These are phyloP conservation scores for Marasmius fiardii DNA, from an alignment of 1,284 basidiomycete genomes.

Conservation along the genomic window DNA sequence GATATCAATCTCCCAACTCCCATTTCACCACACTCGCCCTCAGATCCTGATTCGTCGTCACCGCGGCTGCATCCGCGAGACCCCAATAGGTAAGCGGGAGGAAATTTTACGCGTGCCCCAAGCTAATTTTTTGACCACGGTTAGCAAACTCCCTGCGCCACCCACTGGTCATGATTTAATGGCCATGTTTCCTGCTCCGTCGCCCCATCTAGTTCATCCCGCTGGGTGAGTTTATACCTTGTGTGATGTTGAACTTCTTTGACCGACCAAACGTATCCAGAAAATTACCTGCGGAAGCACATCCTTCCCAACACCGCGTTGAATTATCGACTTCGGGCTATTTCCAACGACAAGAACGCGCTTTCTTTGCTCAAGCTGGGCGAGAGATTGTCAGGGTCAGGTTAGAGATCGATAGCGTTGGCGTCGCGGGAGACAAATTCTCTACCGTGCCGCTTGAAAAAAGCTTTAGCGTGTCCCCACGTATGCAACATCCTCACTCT, in stretches of 20 bases:
- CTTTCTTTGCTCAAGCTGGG: slow-evolving; percentile 71
- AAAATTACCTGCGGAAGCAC: slow-evolving; percentile 26
- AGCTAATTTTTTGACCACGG: slow-evolving; percentile 24
- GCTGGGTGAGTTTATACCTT: background rate
- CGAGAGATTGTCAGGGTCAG: slow-evolving; percentile 71
- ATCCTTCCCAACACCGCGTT: slow-evolving; percentile 25
- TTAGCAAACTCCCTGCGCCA: slow-evolving; percentile 63
- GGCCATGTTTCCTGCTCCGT: slow-evolving; percentile 70
- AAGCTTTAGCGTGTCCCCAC: slow-evolving; percentile 5
- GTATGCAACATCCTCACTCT: slow-evolving; percentile 8
- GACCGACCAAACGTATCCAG: background rate
- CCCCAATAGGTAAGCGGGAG: background rate
- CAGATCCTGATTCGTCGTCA: background rate
- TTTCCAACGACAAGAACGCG: slow-evolving; percentile 69
- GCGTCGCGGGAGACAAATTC: background rate
- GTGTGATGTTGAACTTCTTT: background rate
- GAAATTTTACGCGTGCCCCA: too few relatives aligned
- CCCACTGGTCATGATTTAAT: slow-evolving; percentile 78
- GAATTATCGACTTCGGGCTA: slow-evolving; percentile 60
- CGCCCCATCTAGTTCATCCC: slow-evolving; percentile 43
- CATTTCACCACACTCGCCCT: background rate
- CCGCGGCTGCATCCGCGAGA: background rate
- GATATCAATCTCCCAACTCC: background rate
- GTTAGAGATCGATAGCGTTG: slow-evolving; percentile 52
- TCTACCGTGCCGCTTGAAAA: background rate